phyloP scores from a whole-genome alignment of 768 basidiomycete species.

The Hygrocybe punicea region DNA sequence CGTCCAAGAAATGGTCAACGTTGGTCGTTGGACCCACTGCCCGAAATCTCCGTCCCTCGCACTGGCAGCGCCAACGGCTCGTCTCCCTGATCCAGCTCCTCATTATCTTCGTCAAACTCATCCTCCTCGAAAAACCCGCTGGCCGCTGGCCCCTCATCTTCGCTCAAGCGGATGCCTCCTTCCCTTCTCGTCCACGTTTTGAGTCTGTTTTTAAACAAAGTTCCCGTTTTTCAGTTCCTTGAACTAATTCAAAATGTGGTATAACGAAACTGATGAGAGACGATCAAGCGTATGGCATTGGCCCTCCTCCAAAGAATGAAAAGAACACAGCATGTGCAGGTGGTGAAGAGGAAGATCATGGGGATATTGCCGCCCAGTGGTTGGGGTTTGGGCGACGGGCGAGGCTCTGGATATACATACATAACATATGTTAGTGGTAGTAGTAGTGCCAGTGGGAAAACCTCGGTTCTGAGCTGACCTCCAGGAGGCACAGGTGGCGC shows the following conservation, averaged over 20 bases:
- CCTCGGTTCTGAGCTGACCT: not conserved
- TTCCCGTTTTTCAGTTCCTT: not conserved
- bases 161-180: slow-evolving; percentile 62
- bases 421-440: too few relatives aligned
- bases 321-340: slow-evolving; percentile 52
- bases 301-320: slow-evolving; percentile 66
- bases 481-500: not conserved
- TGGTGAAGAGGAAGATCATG: slow-evolving; percentile 54
- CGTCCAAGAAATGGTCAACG: too few relatives aligned
- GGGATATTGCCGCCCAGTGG: slow-evolving; percentile 58
- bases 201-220: slow-evolving; percentile 39
- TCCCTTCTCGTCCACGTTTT: slow-evolving; percentile 52
- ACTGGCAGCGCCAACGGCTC: not conserved
- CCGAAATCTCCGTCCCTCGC: not conserved
- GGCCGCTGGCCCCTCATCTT: slow-evolving; percentile 72
- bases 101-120: slow-evolving; percentile 45
- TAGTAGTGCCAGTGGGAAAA: too few relatives aligned
- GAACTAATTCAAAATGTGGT: too few relatives aligned
- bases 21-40: too few relatives aligned
- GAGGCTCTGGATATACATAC: slow-evolving; percentile 45
- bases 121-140: slow-evolving; percentile 60
- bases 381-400: slow-evolving; percentile 55
- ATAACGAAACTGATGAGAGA: slow-evolving; percentile 66
- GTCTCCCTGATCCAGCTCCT: not conserved
- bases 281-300: slow-evolving; percentile 50